phyloP scores from a whole-genome alignment of 768 basidiomycete species.

The Tubosaeta sp. region DNA sequence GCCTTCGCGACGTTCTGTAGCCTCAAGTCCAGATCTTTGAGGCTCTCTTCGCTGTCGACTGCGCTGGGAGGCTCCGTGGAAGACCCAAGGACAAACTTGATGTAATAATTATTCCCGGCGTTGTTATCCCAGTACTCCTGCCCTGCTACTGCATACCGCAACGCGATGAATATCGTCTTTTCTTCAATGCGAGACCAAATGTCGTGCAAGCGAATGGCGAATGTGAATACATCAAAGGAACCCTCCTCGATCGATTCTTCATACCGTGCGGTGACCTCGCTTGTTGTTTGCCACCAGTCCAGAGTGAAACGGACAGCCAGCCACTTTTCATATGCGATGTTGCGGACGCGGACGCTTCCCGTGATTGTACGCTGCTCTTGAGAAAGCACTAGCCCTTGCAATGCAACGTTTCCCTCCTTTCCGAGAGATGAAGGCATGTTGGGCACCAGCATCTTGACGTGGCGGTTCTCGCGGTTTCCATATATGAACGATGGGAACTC shows the following conservation, averaged over 20 bases:
- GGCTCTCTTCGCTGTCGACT: constrained; percentile 38
- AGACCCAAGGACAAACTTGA: constrained; percentile 49
- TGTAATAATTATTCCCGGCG: constrained; percentile 67
- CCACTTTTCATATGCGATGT: constrained; percentile 84
- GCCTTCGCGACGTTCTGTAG: constrained; percentile 59
- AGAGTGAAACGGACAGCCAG: constrained; percentile 89
- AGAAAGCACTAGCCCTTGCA: constrained; percentile 54
- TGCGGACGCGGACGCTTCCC: constrained; percentile 78
- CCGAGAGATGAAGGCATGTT: constrained; percentile 57
- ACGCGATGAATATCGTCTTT: constrained; percentile 75
- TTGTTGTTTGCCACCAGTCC: constrained; percentile 94
- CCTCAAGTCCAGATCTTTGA: constrained; percentile 60
- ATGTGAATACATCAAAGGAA: constrained; percentile 68
- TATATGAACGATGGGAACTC: constrained; percentile 72
- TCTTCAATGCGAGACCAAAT: constrained; percentile 73
- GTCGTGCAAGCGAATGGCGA: constrained; percentile 74
- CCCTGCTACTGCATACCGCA: constrained; percentile 67
- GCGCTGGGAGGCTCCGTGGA: constrained; percentile 25
- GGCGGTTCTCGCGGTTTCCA: constrained; percentile 37
- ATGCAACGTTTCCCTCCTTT: constrained; percentile 40
- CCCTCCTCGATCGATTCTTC: constrained; percentile 37
- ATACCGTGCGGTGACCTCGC: constrained; percentile 82
- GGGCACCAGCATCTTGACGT: constrained; percentile 56
- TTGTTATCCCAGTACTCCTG: constrained; percentile 95
- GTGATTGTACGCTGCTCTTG: constrained; percentile 51